phyloP scores from a whole-genome alignment of 1,139 yeast species.

The Diutina pseudorugosa region DNA sequence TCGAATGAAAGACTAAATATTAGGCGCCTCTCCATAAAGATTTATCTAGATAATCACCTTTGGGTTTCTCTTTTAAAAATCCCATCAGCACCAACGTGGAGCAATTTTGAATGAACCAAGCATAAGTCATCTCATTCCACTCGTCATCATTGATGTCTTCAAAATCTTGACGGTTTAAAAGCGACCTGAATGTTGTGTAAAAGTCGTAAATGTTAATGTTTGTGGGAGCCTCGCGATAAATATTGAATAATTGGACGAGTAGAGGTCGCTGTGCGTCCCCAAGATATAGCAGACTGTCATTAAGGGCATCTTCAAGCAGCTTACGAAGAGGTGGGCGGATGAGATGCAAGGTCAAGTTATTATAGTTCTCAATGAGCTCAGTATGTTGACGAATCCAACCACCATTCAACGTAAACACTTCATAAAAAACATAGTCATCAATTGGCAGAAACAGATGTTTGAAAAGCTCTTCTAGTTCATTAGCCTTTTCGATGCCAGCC shows the following conservation, averaged over 20 bases:
- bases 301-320: constrained; percentile 20
- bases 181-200: constrained; percentile 44
- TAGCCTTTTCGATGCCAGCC: constrained; percentile 11
- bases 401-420: constrained; percentile 27
- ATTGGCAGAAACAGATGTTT: constrained; percentile 10
- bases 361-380: constrained; percentile 23
- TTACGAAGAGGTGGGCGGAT: constrained; percentile 27
- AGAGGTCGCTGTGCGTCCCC: constrained; percentile 4
- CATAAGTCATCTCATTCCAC: constrained; percentile 21
- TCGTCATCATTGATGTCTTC: constrained; percentile 5
- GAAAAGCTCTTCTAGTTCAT: constrained; percentile 4
- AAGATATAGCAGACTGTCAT: constrained; percentile 19
- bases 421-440: constrained; percentile 21
- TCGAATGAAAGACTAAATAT: neutral
- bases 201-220: constrained; percentile 68
- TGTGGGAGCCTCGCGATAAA: constrained; percentile 74
- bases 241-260: constrained; percentile 43
- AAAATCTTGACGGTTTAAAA: neutral
- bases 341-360: constrained; percentile 26
- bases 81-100: constrained; percentile 30
- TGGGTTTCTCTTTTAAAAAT: constrained; percentile 27
- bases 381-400: constrained; percentile 14
- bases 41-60: constrained; percentile 34
- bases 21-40: constrained; percentile 21
- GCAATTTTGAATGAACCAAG: constrained; percentile 34